These are phyloP conservation scores for Globisporangium polare DNA, from an alignment of 352 stramenopile species.

Conservation along the genomic window DNA sequence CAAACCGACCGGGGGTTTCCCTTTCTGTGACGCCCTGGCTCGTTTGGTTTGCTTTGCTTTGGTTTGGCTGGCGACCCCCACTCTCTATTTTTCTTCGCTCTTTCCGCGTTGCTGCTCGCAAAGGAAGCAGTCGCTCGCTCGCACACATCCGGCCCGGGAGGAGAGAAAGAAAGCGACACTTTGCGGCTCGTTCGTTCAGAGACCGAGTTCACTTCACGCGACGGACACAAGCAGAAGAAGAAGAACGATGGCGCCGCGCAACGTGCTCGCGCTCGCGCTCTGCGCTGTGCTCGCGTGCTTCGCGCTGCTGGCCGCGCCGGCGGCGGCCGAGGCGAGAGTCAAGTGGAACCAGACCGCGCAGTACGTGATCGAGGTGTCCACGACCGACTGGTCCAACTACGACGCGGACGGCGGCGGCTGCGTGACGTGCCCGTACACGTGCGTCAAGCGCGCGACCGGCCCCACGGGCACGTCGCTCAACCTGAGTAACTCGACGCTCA, in stretches of 20 bases:
- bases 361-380: constrained; percentile 69
- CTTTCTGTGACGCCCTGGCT: neutral
- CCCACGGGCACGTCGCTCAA: constrained; percentile 82
- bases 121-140: neutral
- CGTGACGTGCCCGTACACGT: constrained; percentile 86
- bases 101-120: constrained; percentile 7
- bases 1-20: neutral
- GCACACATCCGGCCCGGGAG: neutral
- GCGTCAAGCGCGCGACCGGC: constrained; percentile 61
- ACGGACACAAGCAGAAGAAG: neutral
- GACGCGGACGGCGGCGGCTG: constrained; percentile 68
- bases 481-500: constrained; percentile 67
- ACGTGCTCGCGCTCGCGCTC: constrained; percentile 11
- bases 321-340: constrained; percentile 19
- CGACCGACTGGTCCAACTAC: constrained; percentile 83
- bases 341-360: constrained; percentile 68
- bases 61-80: constrained; percentile 3
- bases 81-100: constrained; percentile 17
- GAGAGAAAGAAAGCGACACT: neutral
- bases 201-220: neutral
- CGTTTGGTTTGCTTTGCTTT: too few species aligned
- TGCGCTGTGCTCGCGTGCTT: constrained; percentile 8
- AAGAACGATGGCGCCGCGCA: constrained; percentile 5
- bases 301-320: constrained; percentile 13
- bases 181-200: too few species aligned